phyloP scores from a whole-genome alignment of 1,284 basidiomycete genomes.

The Austropuccinia psidii region DNA sequence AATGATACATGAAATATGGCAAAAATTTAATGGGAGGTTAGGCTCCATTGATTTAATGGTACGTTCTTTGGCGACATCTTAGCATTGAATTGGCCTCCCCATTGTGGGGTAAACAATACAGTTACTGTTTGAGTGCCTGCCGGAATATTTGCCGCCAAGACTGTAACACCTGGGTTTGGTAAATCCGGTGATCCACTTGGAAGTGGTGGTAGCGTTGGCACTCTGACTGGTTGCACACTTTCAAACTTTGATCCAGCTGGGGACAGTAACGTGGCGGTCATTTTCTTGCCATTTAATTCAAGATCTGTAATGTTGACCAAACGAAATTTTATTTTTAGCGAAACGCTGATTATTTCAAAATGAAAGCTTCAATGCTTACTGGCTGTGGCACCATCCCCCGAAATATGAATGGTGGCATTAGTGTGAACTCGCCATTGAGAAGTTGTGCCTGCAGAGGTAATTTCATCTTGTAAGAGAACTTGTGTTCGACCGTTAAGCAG shows the following conservation, averaged over 20 bases:
- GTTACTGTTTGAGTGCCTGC: conserved; percentile 54
- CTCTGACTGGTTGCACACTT: conserved; percentile 50
- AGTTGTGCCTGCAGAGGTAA: conserved; percentile 44
- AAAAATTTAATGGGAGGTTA: conserved; percentile 72
- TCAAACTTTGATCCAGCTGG: neutral
- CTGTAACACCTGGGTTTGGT: conserved; percentile 67
- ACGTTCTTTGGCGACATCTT: conserved; percentile 53
- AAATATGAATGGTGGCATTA: conserved; percentile 58
- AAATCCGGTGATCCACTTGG: conserved; percentile 58
- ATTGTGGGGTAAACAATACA: conserved; percentile 47
- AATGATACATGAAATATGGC: too few species aligned
- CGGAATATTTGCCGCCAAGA: conserved; percentile 65
- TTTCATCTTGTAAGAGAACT: conserved; percentile 59
- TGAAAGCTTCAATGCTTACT: conserved; percentile 38
- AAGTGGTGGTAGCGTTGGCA: conserved; percentile 59
- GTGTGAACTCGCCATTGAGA: conserved; percentile 94
- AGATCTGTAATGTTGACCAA: conserved; percentile 51
- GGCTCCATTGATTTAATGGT: conserved; percentile 59
- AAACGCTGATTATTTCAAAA: conserved; percentile 46
- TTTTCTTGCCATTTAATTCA: conserved; percentile 18
- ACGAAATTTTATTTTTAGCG: conserved; percentile 52
- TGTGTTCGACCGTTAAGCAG: conserved; percentile 77
- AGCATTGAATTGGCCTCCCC: conserved; percentile 38
- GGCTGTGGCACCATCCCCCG: conserved; percentile 40
- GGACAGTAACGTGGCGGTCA: neutral